phyloP scores from a whole-genome alignment of 164 flowering plant genomes.

The Kingdonia uniflora region DNA sequence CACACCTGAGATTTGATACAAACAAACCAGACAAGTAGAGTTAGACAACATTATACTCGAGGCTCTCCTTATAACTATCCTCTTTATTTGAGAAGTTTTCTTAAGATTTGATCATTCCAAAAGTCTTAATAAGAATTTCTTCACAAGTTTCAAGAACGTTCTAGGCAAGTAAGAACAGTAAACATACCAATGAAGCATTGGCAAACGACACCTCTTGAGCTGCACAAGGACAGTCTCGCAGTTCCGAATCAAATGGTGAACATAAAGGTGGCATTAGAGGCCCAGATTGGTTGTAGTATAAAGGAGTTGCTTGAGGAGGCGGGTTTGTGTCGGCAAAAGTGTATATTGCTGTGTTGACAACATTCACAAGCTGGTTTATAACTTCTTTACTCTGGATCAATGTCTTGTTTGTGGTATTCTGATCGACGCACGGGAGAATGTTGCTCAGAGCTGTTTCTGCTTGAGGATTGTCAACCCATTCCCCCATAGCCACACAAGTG shows the following conservation, averaged over 20 bases:
- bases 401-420: constrained; percentile 67
- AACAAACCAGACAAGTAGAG: background rate
- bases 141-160: background rate
- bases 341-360: constrained; percentile 58
- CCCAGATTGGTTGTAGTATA: constrained; percentile 79
- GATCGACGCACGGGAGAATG: constrained; percentile 90
- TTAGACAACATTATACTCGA: too few species aligned
- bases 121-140: too few species aligned
- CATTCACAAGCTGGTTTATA: constrained; percentile 41
- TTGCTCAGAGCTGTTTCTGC: constrained; percentile 80
- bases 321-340: constrained; percentile 48
- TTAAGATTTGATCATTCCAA: too few species aligned
- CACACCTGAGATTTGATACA: constrained; percentile 48
- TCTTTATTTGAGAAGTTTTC: too few species aligned
- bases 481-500: constrained; percentile 87
- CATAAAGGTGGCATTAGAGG: constrained; percentile 75
- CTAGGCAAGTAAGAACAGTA: background rate
- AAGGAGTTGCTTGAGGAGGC: constrained; percentile 16
- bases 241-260: constrained; percentile 59
- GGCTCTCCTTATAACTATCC: too few species aligned
- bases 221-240: constrained; percentile 50
- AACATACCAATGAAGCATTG: constrained; percentile 68
- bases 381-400: constrained; percentile 67
- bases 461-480: constrained; percentile 84
- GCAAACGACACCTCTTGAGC: constrained; percentile 50